phyloP scores from a whole-genome alignment of 345 rosid genomes.

The Citrus medica region DNA sequence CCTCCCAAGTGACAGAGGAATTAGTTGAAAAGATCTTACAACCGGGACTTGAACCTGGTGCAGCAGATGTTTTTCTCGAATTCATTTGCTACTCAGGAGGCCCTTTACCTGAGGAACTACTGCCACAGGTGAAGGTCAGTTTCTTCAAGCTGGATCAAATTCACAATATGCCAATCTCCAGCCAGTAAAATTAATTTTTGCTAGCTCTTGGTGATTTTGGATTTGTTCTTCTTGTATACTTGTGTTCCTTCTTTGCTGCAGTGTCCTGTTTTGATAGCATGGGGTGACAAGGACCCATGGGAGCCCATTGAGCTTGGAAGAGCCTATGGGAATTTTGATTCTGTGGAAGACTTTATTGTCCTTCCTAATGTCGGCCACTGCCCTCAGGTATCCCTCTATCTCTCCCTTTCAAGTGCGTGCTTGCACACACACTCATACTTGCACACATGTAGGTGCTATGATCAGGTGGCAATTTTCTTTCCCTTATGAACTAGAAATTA shows the following conservation, averaged over 20 bases:
- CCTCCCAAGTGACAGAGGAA: conserved; percentile 84
- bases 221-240: background rate
- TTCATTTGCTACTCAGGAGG: conserved; percentile 92
- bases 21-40: conserved; percentile 71
- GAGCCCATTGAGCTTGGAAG: conserved; percentile 81
- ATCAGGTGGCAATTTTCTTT: background rate
- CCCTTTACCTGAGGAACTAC: conserved; percentile 89
- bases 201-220: background rate
- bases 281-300: conserved; percentile 99
- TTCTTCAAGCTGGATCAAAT: conserved; percentile 4
- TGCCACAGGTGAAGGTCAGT: conserved; percentile 67
- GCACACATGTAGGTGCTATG: background rate
- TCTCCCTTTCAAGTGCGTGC: background rate
- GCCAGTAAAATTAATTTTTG: too few relatives aligned
- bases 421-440: background rate
- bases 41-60: conserved; percentile 95
- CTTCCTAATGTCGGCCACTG: conserved; percentile 86
- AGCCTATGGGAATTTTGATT: conserved; percentile 49
- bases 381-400: conserved; percentile 66
- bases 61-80: conserved; percentile 80
- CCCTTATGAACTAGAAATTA: background rate
- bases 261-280: conserved; percentile 86
- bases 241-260: conserved; percentile 18
- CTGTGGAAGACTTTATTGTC: conserved; percentile 70
- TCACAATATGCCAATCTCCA: too few relatives aligned